phyloP scores from a whole-genome alignment of 495 filamentous ascomycete species.

The Poronia punctata region DNA sequence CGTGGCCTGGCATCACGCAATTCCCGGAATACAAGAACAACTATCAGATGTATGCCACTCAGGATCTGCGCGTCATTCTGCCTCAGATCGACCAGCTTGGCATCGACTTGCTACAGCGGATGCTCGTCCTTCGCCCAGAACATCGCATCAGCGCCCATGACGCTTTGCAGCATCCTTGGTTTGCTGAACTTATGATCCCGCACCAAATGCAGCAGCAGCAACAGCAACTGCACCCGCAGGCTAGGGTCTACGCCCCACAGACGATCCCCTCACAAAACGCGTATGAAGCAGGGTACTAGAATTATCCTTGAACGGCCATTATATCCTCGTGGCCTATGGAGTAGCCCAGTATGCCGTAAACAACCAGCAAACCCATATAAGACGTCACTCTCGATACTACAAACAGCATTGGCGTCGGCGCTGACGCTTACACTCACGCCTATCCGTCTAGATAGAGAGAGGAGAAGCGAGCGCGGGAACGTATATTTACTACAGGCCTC shows the following conservation, averaged over 20 bases:
- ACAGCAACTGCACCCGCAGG: slow-evolving; percentile 29
- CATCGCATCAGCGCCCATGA: slow-evolving; percentile 80
- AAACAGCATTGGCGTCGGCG: too few relatives aligned
- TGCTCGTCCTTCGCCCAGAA: slow-evolving; percentile 91
- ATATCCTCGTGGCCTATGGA: too few relatives aligned
- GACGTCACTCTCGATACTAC: too few relatives aligned
- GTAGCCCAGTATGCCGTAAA: too few relatives aligned
- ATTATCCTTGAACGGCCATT: too few relatives aligned
- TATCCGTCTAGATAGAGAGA: too few relatives aligned
- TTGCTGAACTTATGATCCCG: slow-evolving; percentile 42
- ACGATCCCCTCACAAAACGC: slow-evolving; percentile 22
- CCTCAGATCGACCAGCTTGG: slow-evolving; percentile 84
- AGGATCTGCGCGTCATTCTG: slow-evolving; percentile 75
- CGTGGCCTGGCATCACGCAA: slow-evolving; percentile 83
- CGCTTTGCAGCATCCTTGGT: slow-evolving; percentile 87
- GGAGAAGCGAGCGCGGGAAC: too few relatives aligned
- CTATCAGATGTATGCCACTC: slow-evolving; percentile 92
- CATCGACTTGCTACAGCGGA: slow-evolving; percentile 75
- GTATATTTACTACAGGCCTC: too few relatives aligned
- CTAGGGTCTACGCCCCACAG: slow-evolving; percentile 21
- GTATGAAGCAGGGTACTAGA: slow-evolving; percentile 23
- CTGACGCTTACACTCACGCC: too few relatives aligned
- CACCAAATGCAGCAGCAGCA: slow-evolving; percentile 32
- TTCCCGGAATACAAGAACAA: slow-evolving; percentile 93
- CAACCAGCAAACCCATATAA: too few relatives aligned